Base-by-base conservation (phyloP, 2,329 filamentous ascomycete genomes). In the Colletotrichum gloeosporioides region DNA sequence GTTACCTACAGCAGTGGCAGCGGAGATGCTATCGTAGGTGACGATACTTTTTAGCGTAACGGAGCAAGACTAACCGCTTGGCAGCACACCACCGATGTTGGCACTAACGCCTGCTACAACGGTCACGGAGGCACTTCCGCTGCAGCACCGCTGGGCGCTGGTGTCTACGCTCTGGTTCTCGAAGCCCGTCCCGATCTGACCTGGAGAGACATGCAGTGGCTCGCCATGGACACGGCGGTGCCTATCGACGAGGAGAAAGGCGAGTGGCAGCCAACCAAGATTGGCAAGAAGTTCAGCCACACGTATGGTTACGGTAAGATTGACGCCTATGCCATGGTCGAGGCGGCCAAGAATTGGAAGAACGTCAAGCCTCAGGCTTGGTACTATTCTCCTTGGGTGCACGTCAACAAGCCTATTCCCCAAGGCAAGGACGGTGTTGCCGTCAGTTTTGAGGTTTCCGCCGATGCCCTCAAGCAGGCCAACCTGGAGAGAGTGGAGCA, bases 231-330 rank as follows among this genome's bases (percentile, higher is more conserved):
- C 81, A 97, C 95, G 1, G 96, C 96, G 0, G 90, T 97, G 32
- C 95, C 94, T 1, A 89, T 99, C 71, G 93, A 98, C 75, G 87
- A 92, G 36, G 92, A 95, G 22, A 81, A 84, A 63, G 81, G 85
- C 69, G 94, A 95, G 78, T 99, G 96, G 94, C 94, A 97, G 83
- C 90, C 91, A 62, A 98, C 96, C 0, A 89, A 91, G 5, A 93
- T 95, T 77, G 96, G 95, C 79, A 95, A 94, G 85, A 93, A 95
- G 81, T 99, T 94, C 87, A 98, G 96, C 82, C 97, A 99, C 84
- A 95, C 95, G 63, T 99, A 94, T 86, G 97, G 96, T 59, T 99
- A 98, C 82, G 97, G 97, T 82, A 99, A 98, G 86, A 91, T 99
- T 53, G 97, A 99, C 83, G 94, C 94, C 1, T 98, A 93, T 82